Percentiles rank a stretch among this genome's conserved stretches.
Evolutionary conservation across 768 basidiomycete genomes (phyloP).

Genomic region (Suillus decipiens): DNA sequence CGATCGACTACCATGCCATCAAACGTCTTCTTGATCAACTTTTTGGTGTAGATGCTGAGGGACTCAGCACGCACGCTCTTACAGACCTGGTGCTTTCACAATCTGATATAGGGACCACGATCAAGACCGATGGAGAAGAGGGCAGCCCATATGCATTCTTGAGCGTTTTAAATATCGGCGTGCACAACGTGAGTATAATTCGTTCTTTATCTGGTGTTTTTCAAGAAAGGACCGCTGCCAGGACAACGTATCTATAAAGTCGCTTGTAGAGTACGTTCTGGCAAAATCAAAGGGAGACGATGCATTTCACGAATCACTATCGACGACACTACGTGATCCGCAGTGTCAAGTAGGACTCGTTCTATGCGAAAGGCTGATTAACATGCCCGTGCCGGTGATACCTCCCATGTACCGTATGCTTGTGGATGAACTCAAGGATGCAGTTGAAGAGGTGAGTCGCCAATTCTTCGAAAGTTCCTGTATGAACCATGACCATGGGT

Average conservation of each 20-base stretch:
- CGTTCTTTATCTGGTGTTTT: slow-evolving; percentile 5
- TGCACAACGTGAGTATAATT: slow-evolving; percentile 53
- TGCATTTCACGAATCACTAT: slow-evolving; percentile 54
- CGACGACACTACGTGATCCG: slow-evolving; percentile 21
- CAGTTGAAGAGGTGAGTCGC: slow-evolving; percentile 59
- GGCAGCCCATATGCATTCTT: slow-evolving; percentile 85
- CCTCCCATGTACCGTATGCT: slow-evolving; percentile 94
- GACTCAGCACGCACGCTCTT: slow-evolving; percentile 70
- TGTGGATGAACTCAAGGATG: slow-evolving; percentile 76
- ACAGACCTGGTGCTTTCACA: slow-evolving; percentile 79
- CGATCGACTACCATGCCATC: slow-evolving; percentile 83
- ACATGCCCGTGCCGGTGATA: slow-evolving; percentile 93
- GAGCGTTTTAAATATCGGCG: slow-evolving; percentile 78
- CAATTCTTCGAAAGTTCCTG: slow-evolving; percentile 1
- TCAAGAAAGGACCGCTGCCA: slow-evolving; percentile 28
- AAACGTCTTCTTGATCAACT: slow-evolving; percentile 72
- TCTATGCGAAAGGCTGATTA: slow-evolving; percentile 86
- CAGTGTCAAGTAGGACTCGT: slow-evolving; percentile 75
- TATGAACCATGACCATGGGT: background rate
- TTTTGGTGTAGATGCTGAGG: slow-evolving; percentile 70
- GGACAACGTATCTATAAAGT: slow-evolving; percentile 72
- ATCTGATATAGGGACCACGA: slow-evolving; percentile 78
- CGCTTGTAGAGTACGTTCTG: slow-evolving; percentile 70
- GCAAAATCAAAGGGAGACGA: slow-evolving; percentile 53
- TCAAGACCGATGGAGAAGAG: slow-evolving; percentile 73